Evolutionary conservation across 2,329 filamentous ascomycete species (phyloP).

Genomic region (Thielaviopsis cerberus): DNA sequence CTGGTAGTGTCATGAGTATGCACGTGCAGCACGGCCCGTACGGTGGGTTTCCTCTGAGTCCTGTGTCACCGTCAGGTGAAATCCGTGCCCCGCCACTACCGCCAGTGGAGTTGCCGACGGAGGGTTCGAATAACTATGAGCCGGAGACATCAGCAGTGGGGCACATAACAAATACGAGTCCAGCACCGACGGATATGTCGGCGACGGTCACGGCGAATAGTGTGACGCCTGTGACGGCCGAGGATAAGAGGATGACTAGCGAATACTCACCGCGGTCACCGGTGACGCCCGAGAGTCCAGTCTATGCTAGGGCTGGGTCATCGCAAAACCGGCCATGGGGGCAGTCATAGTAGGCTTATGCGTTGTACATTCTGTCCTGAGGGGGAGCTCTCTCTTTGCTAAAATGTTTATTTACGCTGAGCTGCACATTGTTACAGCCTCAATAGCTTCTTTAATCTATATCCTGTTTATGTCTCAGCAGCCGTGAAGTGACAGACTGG

Average conservation of each 20-base stretch:
- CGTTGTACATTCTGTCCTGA: too few species aligned
- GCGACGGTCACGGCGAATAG: not conserved
- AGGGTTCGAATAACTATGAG: not conserved
- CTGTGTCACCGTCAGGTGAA: not conserved
- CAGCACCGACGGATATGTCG: not conserved
- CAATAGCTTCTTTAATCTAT: not conserved
- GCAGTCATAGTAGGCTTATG: too few species aligned
- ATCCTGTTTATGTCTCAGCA: not conserved
- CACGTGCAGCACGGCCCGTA: not conserved
- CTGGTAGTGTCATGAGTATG: not conserved
- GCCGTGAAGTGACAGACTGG: not conserved
- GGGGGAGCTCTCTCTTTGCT: too few species aligned
- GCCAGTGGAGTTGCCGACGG: conserved; percentile 4
- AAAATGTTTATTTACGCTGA: not conserved
- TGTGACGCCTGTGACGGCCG: not conserved
- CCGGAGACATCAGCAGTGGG: not conserved
- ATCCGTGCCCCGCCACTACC: not conserved
- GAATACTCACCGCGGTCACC: not conserved
- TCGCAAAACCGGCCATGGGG: not conserved
- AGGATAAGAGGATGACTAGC: not conserved
- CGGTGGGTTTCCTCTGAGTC: not conserved
- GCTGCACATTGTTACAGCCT: not conserved
- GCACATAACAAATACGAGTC: not conserved
- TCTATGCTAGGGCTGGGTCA: not conserved
- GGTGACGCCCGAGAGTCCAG: not conserved